Conservation (phyloP, 2,329 filamentous ascomycete genomes). For the Catunica adiposa region DNA sequence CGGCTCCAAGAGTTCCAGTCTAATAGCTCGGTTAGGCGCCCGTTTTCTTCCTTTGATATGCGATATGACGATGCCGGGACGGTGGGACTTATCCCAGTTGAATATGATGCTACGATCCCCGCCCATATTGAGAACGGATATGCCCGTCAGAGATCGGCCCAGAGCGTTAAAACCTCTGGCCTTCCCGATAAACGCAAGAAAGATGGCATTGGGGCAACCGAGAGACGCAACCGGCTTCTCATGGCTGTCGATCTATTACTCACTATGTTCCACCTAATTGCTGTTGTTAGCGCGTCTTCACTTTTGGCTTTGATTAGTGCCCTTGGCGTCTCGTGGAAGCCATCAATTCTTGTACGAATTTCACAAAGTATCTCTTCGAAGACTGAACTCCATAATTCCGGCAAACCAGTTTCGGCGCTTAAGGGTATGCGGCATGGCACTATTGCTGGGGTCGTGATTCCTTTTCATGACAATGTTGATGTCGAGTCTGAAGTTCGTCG, state of each 20-base stretch:
- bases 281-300: constrained; percentile 40
- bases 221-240: constrained; percentile 63
- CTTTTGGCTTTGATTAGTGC: constrained; percentile 17
- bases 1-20: constrained; percentile 60
- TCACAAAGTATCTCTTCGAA: constrained; percentile 19
- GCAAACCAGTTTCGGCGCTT: not conserved
- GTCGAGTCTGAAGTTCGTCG: constrained; percentile 65
- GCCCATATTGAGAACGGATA: constrained; percentile 38
- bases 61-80: constrained; percentile 36
- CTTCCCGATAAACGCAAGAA: constrained; percentile 26
- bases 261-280: constrained; percentile 51
- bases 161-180: constrained; percentile 30
- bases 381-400: not conserved
- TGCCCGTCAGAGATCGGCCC: constrained; percentile 51
- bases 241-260: constrained; percentile 60
- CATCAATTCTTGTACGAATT: constrained; percentile 34
- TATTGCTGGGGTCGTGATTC: constrained; percentile 11
- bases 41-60: constrained; percentile 29
- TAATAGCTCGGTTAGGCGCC: constrained; percentile 34
- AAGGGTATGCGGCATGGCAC: constrained; percentile 5
- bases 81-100: constrained; percentile 38
- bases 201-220: constrained; percentile 59
- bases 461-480: constrained; percentile 46
- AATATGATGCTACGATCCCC: constrained; percentile 25
- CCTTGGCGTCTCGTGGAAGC: constrained; percentile 8